A percentile compares a stretch with the other conserved stretches of the same genome.
phyloP scores from a whole-genome alignment of 148 eudicot genomes.

The Diospyros kaki region DNA sequence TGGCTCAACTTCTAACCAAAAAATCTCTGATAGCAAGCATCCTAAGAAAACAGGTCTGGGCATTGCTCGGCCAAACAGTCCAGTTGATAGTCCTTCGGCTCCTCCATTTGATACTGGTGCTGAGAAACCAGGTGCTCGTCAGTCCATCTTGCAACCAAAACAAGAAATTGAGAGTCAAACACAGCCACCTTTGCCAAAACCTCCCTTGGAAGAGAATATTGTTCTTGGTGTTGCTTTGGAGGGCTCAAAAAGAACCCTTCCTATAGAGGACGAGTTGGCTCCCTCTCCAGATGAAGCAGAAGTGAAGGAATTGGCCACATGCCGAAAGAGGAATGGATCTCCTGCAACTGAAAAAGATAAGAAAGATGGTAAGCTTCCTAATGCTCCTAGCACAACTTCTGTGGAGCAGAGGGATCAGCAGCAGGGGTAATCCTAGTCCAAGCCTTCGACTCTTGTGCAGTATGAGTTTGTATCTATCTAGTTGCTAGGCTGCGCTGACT shows the following conservation, averaged over 20 bases:
- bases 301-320: slow-evolving; percentile 51
- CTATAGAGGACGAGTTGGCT: slow-evolving; percentile 66
- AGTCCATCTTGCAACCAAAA: slow-evolving; percentile 24
- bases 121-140: slow-evolving; percentile 20
- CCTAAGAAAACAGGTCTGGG: slow-evolving; percentile 22
- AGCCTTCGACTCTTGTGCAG: slow-evolving; percentile 7
- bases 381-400: slow-evolving; percentile 12
- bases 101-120: slow-evolving; percentile 4
- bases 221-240: slow-evolving; percentile 94
- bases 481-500: background rate
- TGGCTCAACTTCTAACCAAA: background rate
- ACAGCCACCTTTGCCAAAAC: slow-evolving; percentile 32
- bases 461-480: background rate
- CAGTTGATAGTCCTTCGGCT: background rate
- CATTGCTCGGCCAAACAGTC: slow-evolving; percentile 12
- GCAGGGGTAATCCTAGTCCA: background rate
- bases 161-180: slow-evolving; percentile 31
- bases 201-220: slow-evolving; percentile 77
- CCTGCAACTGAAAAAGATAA: slow-evolving; percentile 42
- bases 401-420: slow-evolving; percentile 22
- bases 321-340: slow-evolving; percentile 36
- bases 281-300: slow-evolving; percentile 37
- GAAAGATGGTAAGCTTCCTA: slow-evolving; percentile 30
- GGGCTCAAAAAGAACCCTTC: slow-evolving; percentile 91
- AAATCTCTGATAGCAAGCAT: slow-evolving; percentile 13